Conservation (phyloP, 805 yeast genomes). For the Blastobotrys chiropterorum region DNA sequence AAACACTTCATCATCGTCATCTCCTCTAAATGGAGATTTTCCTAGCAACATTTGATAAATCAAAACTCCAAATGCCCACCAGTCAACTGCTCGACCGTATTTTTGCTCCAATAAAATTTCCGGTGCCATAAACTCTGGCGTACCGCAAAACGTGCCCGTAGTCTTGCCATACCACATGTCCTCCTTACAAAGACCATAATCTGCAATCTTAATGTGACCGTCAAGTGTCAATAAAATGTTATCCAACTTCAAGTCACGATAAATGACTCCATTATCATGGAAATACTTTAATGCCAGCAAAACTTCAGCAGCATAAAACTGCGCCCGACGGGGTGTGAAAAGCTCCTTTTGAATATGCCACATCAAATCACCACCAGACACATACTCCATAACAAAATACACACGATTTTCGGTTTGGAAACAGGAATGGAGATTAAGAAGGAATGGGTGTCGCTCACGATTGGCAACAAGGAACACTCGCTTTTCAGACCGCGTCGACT, state of each 20-base stretch:
- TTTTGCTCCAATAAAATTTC: conserved; percentile 90
- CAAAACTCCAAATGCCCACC: conserved; percentile 99
- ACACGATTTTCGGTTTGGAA: conserved; percentile 97
- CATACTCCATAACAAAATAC: conserved; percentile 97
- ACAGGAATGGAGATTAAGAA: conserved; percentile 85
- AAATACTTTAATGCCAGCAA: conserved; percentile 83
- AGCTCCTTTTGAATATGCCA: conserved; percentile 96
- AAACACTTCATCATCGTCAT: conserved; percentile 93
- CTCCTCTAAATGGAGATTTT: conserved; percentile 96
- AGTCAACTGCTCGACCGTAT: conserved; percentile 91
- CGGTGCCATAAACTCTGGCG: conserved; percentile 99
- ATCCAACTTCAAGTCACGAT: conserved; percentile 93
- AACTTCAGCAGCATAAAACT: conserved; percentile 96
- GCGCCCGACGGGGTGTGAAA: conserved; percentile 85
- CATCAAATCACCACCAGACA: conserved; percentile 98
- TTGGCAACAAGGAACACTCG: conserved; percentile 81
- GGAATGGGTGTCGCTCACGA: conserved; percentile 85
- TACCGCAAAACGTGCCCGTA: conserved; percentile 95
- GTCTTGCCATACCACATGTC: conserved; percentile 80
- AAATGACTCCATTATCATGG: conserved; percentile 93
- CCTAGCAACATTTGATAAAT: conserved; percentile 94
- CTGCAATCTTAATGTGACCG: conserved; percentile 96
- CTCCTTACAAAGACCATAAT: conserved; percentile 95
- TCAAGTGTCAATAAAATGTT: conserved; percentile 81
- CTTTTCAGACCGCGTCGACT: conserved; percentile 90